Percentiles rank a stretch among this genome's conserved stretches.
Conservation (phyloP, 306 rosid species). For the Potentilla sterilis region DNA sequence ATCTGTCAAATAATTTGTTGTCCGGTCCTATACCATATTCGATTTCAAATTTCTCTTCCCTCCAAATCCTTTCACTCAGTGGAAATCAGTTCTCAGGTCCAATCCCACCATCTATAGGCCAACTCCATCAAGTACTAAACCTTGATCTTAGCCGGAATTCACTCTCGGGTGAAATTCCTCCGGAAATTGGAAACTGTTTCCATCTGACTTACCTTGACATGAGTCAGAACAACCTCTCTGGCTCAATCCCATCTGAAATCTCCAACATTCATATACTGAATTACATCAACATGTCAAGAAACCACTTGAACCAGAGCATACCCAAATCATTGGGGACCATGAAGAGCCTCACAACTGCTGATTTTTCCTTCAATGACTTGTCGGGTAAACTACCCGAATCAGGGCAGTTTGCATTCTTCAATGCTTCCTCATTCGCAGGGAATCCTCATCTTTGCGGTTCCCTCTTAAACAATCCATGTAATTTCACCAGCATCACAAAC, state of each 20-base stretch:
- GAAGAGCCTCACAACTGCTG: conserved; percentile 85
- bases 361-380: conserved; percentile 88
- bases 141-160: conserved; percentile 71
- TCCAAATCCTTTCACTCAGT: conserved; percentile 60
- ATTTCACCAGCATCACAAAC: conserved; percentile 40
- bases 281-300: conserved; percentile 64
- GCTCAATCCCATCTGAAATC: conserved; percentile 55
- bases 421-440: conserved; percentile 76
- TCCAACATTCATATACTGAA: conserved; percentile 59
- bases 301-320: conserved; percentile 62
- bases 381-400: conserved; percentile 71
- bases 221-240: conserved; percentile 91
- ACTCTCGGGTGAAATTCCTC: conserved; percentile 60
- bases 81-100: conserved; percentile 78
- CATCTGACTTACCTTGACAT: conserved; percentile 76
- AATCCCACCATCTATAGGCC: conserved; percentile 68
- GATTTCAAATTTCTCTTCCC: conserved; percentile 57
- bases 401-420: conserved; percentile 77
- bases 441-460: conserved; percentile 77
- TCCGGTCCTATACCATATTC: conserved; percentile 70
- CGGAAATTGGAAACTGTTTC: conserved; percentile 48
- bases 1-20: conserved; percentile 69
- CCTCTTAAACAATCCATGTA: conserved; percentile 69
- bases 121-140: conserved; percentile 49
- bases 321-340: conserved; percentile 61